A percentile compares a stretch with the other conserved stretches of the same genome.
Conservation (phyloP, 2,329 filamentous ascomycete genomes). For the Exophiala phaeomuriformis region DNA sequence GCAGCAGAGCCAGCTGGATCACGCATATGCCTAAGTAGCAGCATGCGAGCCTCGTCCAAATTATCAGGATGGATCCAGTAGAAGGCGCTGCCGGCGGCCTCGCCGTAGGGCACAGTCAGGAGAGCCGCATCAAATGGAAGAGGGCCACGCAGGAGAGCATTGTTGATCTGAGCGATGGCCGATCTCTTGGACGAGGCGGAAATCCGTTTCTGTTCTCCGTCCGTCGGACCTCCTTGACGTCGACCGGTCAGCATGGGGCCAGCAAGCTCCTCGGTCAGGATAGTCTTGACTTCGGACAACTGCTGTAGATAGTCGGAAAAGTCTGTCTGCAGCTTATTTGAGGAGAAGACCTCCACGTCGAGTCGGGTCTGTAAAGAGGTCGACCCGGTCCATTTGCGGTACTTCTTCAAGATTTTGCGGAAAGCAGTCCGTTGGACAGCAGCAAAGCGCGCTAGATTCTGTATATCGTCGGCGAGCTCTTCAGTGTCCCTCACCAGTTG, state of each 20-base stretch:
- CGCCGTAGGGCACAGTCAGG: constrained; percentile 42
- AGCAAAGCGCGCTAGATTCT: constrained; percentile 63
- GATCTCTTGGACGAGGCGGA: constrained; percentile 15
- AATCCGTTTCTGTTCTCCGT: constrained; percentile 6
- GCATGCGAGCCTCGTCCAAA: constrained; percentile 47
- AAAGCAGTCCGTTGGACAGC: constrained; percentile 69
- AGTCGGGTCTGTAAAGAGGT: constrained; percentile 58
- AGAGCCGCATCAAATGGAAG: constrained; percentile 46
- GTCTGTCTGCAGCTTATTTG: constrained; percentile 22
- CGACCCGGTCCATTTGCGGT: constrained; percentile 79
- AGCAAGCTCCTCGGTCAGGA: constrained; percentile 19
- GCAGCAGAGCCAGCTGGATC: constrained; percentile 27
- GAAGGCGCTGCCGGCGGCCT: constrained; percentile 40
- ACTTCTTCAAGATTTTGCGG: constrained; percentile 78
- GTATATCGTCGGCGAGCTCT: constrained; percentile 60
- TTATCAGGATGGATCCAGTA: constrained; percentile 52
- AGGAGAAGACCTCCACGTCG: constrained; percentile 54
- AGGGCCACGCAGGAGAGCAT: constrained; percentile 35
- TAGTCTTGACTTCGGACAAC: constrained; percentile 14
- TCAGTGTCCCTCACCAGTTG: constrained; percentile 46
- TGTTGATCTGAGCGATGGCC: constrained; percentile 31
- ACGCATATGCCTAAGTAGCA: constrained; percentile 45
- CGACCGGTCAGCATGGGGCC: constrained; percentile 18
- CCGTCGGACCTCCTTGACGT: neutral
- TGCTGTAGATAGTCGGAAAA: constrained; percentile 22